phyloP scores from a whole-genome alignment of 2,329 filamentous ascomycete species.

The Hyphodiscus sp. region DNA sequence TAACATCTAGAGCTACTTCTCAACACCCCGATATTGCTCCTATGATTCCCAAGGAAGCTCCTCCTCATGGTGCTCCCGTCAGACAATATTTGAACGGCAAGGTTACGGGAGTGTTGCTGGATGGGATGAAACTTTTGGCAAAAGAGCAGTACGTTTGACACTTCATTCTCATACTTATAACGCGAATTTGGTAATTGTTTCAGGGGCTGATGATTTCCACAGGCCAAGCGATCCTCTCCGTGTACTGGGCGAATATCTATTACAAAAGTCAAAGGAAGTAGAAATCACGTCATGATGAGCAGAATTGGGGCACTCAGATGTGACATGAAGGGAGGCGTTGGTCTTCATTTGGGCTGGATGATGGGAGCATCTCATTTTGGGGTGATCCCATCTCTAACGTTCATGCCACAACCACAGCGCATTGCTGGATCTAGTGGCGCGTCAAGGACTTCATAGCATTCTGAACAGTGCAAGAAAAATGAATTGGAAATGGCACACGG shows the following conservation, averaged over 20 bases:
- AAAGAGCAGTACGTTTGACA: constrained; percentile 57
- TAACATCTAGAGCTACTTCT: constrained; percentile 49
- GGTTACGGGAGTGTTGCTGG: constrained; percentile 60
- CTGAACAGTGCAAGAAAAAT: not conserved
- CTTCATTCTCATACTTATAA: constrained; percentile 1
- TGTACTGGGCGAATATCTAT: constrained; percentile 62
- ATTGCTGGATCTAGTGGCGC: not conserved
- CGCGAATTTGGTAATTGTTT: not conserved
- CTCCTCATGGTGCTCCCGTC: constrained; percentile 60
- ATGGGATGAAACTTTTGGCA: constrained; percentile 68
- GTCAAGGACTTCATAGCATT: constrained; percentile 1
- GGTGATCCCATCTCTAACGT: not conserved
- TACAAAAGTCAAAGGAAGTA: constrained; percentile 60
- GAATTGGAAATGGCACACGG: not conserved
- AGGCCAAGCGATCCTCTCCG: constrained; percentile 64
- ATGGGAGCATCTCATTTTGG: no score
- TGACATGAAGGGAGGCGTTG: not conserved
- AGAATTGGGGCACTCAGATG: constrained; percentile 2
- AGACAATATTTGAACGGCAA: constrained; percentile 67
- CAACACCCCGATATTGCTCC: constrained; percentile 46
- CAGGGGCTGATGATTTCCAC: constrained; percentile 1
- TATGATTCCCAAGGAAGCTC: constrained; percentile 53
- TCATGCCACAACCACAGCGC: not conserved
- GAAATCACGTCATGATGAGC: constrained; percentile 34
- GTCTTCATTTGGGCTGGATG: no score